Conservation (phyloP, 495 filamentous ascomycete genomes). For the Cladorrhinum samala region DNA sequence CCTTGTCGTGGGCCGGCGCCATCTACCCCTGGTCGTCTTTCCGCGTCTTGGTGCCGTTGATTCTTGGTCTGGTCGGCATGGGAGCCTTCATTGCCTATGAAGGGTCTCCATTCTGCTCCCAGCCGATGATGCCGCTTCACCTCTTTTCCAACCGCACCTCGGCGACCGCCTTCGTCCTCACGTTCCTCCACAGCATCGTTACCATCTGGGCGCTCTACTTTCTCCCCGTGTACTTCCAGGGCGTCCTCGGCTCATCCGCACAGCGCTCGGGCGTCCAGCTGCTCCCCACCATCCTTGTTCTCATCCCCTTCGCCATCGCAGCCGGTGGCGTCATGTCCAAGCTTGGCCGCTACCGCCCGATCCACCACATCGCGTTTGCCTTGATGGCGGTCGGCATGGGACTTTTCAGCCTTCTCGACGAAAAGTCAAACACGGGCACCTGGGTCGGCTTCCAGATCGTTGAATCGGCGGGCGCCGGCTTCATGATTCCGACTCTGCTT, state of each 20-base stretch:
- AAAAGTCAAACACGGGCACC: background rate
- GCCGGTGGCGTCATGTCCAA: conserved; percentile 32
- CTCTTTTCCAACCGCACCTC: conserved; percentile 29
- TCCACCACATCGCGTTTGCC: conserved; percentile 35
- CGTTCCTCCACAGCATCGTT: conserved; percentile 20
- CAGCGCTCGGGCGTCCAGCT: conserved; percentile 33
- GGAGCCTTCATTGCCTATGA: conserved; percentile 22
- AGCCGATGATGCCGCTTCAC: conserved; percentile 25
- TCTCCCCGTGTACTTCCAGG: conserved; percentile 46
- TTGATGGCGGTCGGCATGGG: conserved; percentile 37
- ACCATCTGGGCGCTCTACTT: conserved; percentile 38
- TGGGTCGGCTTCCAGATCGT: conserved; percentile 2
- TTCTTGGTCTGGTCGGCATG: conserved; percentile 16
- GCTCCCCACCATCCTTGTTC: conserved; percentile 30
- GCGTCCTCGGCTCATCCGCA: conserved; percentile 28
- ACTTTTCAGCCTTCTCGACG: conserved; percentile 32
- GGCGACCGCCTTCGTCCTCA: conserved; percentile 14
- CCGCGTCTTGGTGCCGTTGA: conserved; percentile 24
- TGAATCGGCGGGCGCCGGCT: conserved; percentile 22
- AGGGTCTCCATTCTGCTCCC: conserved; percentile 4
- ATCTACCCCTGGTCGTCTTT: conserved; percentile 22
- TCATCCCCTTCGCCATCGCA: conserved; percentile 29
- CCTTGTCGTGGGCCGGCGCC: conserved; percentile 15
- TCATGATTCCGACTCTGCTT: conserved; percentile 29
- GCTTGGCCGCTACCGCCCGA: conserved; percentile 38